Base-by-base conservation (phyloP, 1,284 basidiomycete genomes). In the Marasmius sp. region DNA sequence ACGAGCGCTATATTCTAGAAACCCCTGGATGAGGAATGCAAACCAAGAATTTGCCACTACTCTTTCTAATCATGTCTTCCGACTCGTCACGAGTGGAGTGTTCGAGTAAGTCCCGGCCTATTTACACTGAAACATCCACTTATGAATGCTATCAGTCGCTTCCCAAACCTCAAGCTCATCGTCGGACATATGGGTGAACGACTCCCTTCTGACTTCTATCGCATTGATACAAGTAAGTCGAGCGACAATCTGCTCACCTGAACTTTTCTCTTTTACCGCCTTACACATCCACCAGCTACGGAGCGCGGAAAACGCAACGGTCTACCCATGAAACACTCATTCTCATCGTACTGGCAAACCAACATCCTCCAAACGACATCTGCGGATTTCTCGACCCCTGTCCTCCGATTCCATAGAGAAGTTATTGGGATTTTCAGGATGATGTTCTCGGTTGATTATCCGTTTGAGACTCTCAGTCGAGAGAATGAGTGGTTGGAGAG, bases 361-460 rank as follows among this genome's bases (percentile, higher is more conserved):
- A 81, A 81, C 61, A 66, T 81, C 16, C 75, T 73, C 62, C 77
- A 80, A 64, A 81, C 79, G 0, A 76, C 77, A 0, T 79, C 79
- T 16, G 80, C 77, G 3, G 78, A 80, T 60, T 81, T 81, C 57
- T 75, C 75, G 4, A 78, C 77, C 0, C 60, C 69, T 18, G 71
- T 81, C 7, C 67, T 81, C 14, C 61, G 76, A 39, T 79, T 79
- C 61, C 79, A 81, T 61, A 73, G 70, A 18, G 61, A 69, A n/a
- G 68, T 76, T 60, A 78, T 81, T 65, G 79, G 78, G 3, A 57
- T 79, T 39, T 71, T 75, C 58, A 68, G 73, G 22, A 79, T 81
- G 41, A 58, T 79, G 69, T 79, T 72, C 60, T 79, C 78, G 10
- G 73, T 81, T 20, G 78, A 81, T 65, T 81, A 81, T 65, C 77